Percentiles rank a stretch among this genome's conserved stretches.
These are phyloP conservation scores for Camellia oleifera DNA, from an alignment of 179 eudicot species.

Conservation along the genomic window DNA sequence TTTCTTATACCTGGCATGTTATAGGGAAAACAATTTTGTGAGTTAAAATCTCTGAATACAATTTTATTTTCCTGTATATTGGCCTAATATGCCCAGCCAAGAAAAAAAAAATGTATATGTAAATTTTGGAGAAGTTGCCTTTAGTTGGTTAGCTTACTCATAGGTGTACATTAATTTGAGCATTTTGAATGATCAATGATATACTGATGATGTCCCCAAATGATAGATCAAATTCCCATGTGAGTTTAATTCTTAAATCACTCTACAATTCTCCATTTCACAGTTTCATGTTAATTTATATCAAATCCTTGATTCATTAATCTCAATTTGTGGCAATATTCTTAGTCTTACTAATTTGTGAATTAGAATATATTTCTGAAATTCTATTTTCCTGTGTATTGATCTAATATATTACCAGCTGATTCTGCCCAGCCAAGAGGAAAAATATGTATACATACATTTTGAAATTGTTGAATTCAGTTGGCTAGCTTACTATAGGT, in stretches of 20 bases:
- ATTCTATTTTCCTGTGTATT: slow-evolving; percentile 1
- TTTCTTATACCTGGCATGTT: background rate
- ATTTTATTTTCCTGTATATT: background rate
- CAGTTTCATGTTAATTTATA: background rate
- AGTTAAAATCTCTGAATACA: background rate
- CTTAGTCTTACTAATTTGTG: background rate
- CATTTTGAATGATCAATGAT: background rate
- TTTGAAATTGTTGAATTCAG: background rate
- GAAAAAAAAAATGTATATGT: background rate
- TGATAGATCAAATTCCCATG: background rate
- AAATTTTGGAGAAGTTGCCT: background rate
- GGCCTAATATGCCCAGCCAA: background rate
- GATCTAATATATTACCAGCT: background rate
- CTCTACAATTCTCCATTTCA: background rate
- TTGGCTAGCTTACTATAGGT: background rate
- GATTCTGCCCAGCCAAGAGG: background rate
- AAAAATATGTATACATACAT: background rate
- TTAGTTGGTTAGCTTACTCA: background rate
- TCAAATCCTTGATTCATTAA: background rate
- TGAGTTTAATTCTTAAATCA: slow-evolving; percentile 1
- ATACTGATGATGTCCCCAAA: background rate
- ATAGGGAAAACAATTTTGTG: background rate
- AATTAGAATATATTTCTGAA: background rate
- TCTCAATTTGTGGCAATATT: background rate
- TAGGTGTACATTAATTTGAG: background rate